These are phyloP conservation scores for Trifolium pratense DNA, from an alignment of 306 rosid species.

Conservation along the genomic window DNA sequence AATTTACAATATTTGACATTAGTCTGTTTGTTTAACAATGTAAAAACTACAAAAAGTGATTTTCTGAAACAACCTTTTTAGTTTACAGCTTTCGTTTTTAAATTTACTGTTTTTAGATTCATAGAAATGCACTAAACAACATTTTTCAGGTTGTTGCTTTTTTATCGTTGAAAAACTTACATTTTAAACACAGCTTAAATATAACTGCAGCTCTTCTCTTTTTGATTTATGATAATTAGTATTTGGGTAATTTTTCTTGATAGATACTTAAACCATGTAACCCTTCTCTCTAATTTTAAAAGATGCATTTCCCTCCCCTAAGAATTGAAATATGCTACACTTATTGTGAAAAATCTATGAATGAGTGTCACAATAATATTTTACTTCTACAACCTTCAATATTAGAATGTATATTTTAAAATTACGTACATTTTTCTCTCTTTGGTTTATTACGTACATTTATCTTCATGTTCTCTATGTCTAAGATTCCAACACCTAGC, in stretches of 20 bases:
- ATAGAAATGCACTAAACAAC: neutral
- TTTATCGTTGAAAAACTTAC: neutral
- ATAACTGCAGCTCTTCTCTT: neutral
- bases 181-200: neutral
- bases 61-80: too few species aligned
- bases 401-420: too few species aligned
- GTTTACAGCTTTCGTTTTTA: too few species aligned
- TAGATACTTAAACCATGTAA: neutral
- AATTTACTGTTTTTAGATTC: neutral
- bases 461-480: neutral
- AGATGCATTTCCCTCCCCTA: neutral
- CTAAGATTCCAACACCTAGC: neutral
- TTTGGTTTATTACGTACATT: neutral
- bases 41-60: too few species aligned
- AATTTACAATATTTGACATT: neutral
- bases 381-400: neutral
- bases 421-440: neutral
- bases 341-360: neutral
- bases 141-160: neutral
- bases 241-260: too few species aligned
- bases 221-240: neutral
- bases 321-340: neutral
- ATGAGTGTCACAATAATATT: neutral
- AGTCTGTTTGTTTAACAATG: too few species aligned
- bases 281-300: neutral